A percentile compares a stretch with the other conserved stretches of the same genome.
phyloP scores from a whole-genome alignment of 495 filamentous ascomycete species.

The Astrothelium macrocarpum region DNA sequence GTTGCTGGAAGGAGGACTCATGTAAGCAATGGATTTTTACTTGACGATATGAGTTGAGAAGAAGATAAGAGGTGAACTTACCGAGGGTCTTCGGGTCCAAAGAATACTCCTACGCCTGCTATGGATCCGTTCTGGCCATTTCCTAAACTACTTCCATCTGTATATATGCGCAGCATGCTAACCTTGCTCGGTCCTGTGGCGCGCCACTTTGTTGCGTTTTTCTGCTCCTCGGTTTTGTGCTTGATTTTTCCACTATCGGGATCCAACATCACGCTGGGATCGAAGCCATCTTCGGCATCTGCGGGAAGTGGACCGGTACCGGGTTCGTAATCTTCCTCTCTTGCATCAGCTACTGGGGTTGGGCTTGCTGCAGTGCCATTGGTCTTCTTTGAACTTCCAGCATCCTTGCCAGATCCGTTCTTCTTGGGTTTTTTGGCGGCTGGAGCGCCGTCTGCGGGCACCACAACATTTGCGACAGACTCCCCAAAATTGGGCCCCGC shows the following conservation, averaged over 20 bases:
- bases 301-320: slow-evolving; percentile 46
- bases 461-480: slow-evolving; percentile 4
- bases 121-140: slow-evolving; percentile 65
- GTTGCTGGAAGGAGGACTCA: slow-evolving; percentile 58
- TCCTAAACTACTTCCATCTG: slow-evolving; percentile 71
- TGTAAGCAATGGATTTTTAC: slow-evolving; percentile 21
- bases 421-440: slow-evolving; percentile 34
- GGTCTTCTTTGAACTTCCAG: slow-evolving; percentile 9
- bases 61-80: slow-evolving; percentile 28
- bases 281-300: slow-evolving; percentile 53
- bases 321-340: slow-evolving; percentile 40
- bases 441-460: slow-evolving; percentile 17
- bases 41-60: not conserved
- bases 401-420: slow-evolving; percentile 28
- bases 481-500: slow-evolving; percentile 31
- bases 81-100: slow-evolving; percentile 64
- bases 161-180: slow-evolving; percentile 66
- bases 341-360: not conserved
- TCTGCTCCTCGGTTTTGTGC: slow-evolving; percentile 46
- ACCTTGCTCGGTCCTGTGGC: slow-evolving; percentile 21
- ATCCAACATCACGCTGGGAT: slow-evolving; percentile 48
- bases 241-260: slow-evolving; percentile 47
- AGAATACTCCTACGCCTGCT: slow-evolving; percentile 83
- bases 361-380: slow-evolving; percentile 21
- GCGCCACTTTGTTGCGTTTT: slow-evolving; percentile 36